Evolutionary conservation across 768 basidiomycete species (phyloP).

Genomic region (Trametes maxima): DNA sequence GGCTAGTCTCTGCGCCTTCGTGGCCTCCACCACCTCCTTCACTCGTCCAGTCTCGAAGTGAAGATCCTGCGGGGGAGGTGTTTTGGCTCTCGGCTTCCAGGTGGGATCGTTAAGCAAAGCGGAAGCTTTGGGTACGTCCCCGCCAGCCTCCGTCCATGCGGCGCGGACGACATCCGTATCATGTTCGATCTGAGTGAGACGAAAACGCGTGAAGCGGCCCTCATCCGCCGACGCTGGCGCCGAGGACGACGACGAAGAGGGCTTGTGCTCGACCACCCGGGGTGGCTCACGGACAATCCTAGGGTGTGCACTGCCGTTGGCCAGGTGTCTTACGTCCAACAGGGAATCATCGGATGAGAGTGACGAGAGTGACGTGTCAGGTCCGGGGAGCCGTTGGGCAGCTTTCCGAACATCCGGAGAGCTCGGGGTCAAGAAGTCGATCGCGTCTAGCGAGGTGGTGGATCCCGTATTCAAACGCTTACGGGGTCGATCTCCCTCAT

Average conservation of each 20-base stretch:
- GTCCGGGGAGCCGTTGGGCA: slow-evolving; percentile 49
- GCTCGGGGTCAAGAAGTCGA: slow-evolving; percentile 46
- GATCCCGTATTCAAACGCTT: slow-evolving; percentile 67
- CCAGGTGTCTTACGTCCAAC: slow-evolving; percentile 46
- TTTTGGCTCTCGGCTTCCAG: slow-evolving; percentile 46
- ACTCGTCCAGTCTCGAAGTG: slow-evolving; percentile 54
- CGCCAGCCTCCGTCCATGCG: slow-evolving; percentile 68
- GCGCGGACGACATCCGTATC: slow-evolving; percentile 48
- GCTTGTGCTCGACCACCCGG: slow-evolving; percentile 17
- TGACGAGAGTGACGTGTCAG: slow-evolving; percentile 40
- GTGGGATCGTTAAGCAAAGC: slow-evolving; percentile 55
- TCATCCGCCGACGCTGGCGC: slow-evolving; percentile 30
- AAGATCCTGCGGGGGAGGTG: slow-evolving; percentile 28
- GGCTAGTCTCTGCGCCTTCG: slow-evolving; percentile 63
- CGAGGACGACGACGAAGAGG: slow-evolving; percentile 11
- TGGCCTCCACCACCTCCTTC: slow-evolving; percentile 73
- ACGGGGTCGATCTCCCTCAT: slow-evolving; percentile 66
- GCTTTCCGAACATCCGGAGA: slow-evolving; percentile 63
- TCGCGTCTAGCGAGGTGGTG: slow-evolving; percentile 35
- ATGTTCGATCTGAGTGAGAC: slow-evolving; percentile 60
- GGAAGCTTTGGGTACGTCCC: slow-evolving; percentile 63
- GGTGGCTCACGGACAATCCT: slow-evolving; percentile 56
- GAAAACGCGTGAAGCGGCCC: slow-evolving; percentile 55
- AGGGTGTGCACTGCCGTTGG: slow-evolving; percentile 49
- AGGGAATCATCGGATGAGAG: slow-evolving; percentile 72